Evolutionary conservation across 768 basidiomycete genomes (phyloP), one percentile per base, ranked within the genome.

Genomic region (Pulveroboletus sp.): DNA sequence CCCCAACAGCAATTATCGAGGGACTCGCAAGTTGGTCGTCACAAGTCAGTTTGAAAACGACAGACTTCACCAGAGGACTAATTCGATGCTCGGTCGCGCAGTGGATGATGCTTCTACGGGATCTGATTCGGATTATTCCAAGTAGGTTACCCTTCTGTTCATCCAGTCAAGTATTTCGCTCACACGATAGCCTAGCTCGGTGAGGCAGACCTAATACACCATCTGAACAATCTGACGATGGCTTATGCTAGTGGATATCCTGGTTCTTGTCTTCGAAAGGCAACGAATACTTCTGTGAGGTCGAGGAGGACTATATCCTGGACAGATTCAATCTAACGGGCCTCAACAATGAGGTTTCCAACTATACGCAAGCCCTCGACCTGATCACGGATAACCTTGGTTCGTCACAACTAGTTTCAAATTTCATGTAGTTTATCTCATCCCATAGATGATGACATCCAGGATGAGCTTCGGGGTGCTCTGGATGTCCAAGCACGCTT

Each of bases 231-330:
- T 59, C 54, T 69, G 31, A 60, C 46, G 26, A 44, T 3, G 6
- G 15, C 46, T 28, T 24, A 39, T 21, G 56, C 13, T 58, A 94
- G 91, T 97, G 93, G 93, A 94, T 95, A 59, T 92, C 93, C 4
- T 97, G 93, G 93, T 96, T 97, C 63, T 75, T 97, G 6, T 90
- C 91, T 18, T 93, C 92, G 17, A 96, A 96, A 67, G 94, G 96
- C 50, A 98, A 99, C 67, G 96, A 99, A 73, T 99, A 99, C 74
- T 98, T 97, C 63, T 96, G 95, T 69, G 94, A 98, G 75, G 93
- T 98, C 54, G 96, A 97, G 66, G 96, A 98, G 64, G 95, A 98
- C 70, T 98, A 97, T 68, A 97, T 99, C 62, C 78, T 96, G 49
- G 95, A 98, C 72, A 82, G 94, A 46, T 97, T 99, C 80, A 98